phyloP scores from a whole-genome alignment of 192 early-diverging fungal species.

The Podila horticola region DNA sequence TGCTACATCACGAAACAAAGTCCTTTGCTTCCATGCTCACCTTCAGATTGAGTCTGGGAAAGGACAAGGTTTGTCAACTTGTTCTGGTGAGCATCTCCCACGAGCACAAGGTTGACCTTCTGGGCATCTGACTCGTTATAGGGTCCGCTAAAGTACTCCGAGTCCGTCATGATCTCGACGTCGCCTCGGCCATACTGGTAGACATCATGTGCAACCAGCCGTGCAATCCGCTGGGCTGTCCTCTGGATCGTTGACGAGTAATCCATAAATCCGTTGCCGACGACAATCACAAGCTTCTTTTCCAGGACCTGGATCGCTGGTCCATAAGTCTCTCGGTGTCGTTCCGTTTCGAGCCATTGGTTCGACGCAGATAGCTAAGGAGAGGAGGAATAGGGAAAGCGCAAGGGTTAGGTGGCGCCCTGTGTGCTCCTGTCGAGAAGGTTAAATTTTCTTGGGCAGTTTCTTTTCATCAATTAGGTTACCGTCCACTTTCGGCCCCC shows the following conservation, averaged over 20 bases:
- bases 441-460: not conserved
- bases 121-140: not conserved
- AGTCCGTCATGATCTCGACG: constrained; percentile 66
- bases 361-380: constrained; percentile 8
- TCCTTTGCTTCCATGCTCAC: constrained; percentile 10
- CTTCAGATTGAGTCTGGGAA: constrained; percentile 49
- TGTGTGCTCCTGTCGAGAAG: no score
- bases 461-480: no score
- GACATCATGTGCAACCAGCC: constrained; percentile 71
- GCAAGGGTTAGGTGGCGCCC: not conserved
- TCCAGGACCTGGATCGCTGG: constrained; percentile 59
- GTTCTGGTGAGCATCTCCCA: constrained; percentile 72
- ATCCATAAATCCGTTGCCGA: constrained; percentile 35
- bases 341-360: constrained; percentile 51
- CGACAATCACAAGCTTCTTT: constrained; percentile 17
- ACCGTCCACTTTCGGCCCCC: not conserved
- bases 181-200: constrained; percentile 72
- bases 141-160: constrained; percentile 56
- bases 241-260: not conserved
- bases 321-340: constrained; percentile 73
- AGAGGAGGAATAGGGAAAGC: not conserved
- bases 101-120: constrained; percentile 65
- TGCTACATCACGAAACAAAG: not conserved
- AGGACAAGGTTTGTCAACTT: constrained; percentile 53
- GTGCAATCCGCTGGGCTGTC: constrained; percentile 60